Evolutionary conservation across 495 filamentous ascomycete species (phyloP).

Genomic region (Aspergillus coremiiformis): DNA sequence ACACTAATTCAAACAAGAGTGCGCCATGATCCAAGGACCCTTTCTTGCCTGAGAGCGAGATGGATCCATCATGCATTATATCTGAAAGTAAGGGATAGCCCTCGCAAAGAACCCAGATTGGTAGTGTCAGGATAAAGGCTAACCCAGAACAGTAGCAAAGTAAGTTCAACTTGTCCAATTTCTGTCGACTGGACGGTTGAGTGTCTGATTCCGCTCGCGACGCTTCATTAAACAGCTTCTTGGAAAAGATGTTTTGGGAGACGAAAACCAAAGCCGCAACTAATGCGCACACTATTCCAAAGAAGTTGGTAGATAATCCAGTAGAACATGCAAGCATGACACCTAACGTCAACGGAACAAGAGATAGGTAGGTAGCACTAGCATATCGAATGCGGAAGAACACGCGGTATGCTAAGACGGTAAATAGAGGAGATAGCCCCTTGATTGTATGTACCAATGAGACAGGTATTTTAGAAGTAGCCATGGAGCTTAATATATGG

Average conservation of each 20-base stretch:
- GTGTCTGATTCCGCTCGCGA: slow-evolving; percentile 70
- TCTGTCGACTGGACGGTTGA: slow-evolving; percentile 47
- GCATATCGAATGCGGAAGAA: slow-evolving; percentile 85
- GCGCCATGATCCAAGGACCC: slow-evolving; percentile 70
- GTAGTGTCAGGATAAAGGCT: slow-evolving; percentile 83
- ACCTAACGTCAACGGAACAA: slow-evolving; percentile 83
- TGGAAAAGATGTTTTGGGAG: slow-evolving; percentile 98
- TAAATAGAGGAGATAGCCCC: slow-evolving; percentile 95
- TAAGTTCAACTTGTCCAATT: slow-evolving; percentile 94
- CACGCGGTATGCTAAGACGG: slow-evolving; percentile 85
- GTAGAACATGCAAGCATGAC: slow-evolving; percentile 94
- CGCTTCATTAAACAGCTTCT: slow-evolving; percentile 96
- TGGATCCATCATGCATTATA: slow-evolving; percentile 46
- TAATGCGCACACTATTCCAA: slow-evolving; percentile 82
- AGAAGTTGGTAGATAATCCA: slow-evolving; percentile 76
- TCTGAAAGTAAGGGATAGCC: slow-evolving; percentile 58
- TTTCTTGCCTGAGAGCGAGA: slow-evolving; percentile 60
- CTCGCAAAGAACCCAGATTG: slow-evolving; percentile 90
- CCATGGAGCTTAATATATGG: slow-evolving; percentile 87
- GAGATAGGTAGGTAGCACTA: slow-evolving; percentile 79
- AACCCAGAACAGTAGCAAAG: slow-evolving; percentile 92
- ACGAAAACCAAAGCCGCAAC: slow-evolving; percentile 89
- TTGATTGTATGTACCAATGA: slow-evolving; percentile 98
- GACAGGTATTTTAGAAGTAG: slow-evolving; percentile 89
- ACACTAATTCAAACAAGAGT: slow-evolving; percentile 77